These are phyloP conservation scores for Catunica adiposa DNA, from an alignment of 2,329 filamentous ascomycete genomes.

Conservation along the genomic window DNA sequence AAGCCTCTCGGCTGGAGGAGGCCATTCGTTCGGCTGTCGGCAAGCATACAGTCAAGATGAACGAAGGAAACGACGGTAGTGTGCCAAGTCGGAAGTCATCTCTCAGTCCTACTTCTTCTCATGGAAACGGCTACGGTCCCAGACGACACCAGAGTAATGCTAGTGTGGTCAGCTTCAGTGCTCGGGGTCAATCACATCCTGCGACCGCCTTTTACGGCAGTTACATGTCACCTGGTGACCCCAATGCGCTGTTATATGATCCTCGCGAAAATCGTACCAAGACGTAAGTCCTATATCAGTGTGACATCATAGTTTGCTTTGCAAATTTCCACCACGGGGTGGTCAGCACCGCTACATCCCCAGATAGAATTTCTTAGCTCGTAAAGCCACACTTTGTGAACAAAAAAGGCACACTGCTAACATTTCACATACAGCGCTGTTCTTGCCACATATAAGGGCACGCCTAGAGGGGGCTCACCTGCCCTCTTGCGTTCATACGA, in stretches of 20 bases:
- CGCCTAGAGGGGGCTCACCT: slow-evolving; percentile 47
- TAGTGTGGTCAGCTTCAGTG: slow-evolving; percentile 69
- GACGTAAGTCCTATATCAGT: slow-evolving; percentile 44
- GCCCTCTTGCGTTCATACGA: slow-evolving; percentile 84
- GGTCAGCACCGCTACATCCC: background rate
- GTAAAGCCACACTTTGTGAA: slow-evolving; percentile 14
- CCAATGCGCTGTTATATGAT: slow-evolving; percentile 79
- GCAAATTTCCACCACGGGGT: background rate
- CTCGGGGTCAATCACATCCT: slow-evolving; percentile 42
- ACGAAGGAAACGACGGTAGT: slow-evolving; percentile 64
- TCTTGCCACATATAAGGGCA: slow-evolving; percentile 80
- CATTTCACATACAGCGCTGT: slow-evolving; percentile 48
- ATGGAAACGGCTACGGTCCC: slow-evolving; percentile 18
- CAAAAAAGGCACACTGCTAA: background rate
- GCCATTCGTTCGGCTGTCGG: slow-evolving; percentile 79
- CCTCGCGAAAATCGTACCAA: slow-evolving; percentile 71
- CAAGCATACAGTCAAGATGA: slow-evolving; percentile 64
- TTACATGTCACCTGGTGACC: slow-evolving; percentile 53
- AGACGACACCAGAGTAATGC: slow-evolving; percentile 60
- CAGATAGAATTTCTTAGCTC: slow-evolving; percentile 13
- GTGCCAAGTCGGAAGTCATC: slow-evolving; percentile 25
- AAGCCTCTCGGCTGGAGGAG: slow-evolving; percentile 87
- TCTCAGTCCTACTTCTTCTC: slow-evolving; percentile 20
- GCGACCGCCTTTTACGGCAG: slow-evolving; percentile 36
- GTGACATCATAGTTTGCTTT: background rate